These are phyloP conservation scores for Amphicarpaea edgeworthii DNA, from an alignment of 306 rosid species.

Conservation along the genomic window DNA sequence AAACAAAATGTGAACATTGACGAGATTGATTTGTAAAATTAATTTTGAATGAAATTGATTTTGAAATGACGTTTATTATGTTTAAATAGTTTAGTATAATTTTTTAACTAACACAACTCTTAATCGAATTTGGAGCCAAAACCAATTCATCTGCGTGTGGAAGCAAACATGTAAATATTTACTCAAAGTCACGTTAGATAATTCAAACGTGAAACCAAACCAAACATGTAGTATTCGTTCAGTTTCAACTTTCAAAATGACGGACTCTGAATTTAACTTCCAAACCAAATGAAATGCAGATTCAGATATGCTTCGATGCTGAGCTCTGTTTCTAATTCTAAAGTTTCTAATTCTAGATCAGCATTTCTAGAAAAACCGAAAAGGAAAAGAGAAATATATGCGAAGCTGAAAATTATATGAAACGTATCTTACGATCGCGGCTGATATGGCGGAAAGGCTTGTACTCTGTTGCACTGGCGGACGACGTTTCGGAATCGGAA, in stretches of 20 bases:
- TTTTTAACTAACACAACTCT: too few species aligned
- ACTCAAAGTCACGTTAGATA: too few species aligned
- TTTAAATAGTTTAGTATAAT: too few species aligned
- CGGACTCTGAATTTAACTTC: slow-evolving; percentile 9
- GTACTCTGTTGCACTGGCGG: slow-evolving; percentile 65
- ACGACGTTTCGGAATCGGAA: slow-evolving; percentile 79
- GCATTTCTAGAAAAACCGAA: background rate
- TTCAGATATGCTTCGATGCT: slow-evolving; percentile 1
- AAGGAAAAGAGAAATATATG: background rate
- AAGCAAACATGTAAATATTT: too few species aligned
- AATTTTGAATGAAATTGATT: too few species aligned
- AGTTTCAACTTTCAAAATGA: background rate
- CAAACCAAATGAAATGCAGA: slow-evolving; percentile 22
- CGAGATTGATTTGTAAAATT: too few species aligned
- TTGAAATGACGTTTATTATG: too few species aligned
- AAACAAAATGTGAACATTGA: background rate
- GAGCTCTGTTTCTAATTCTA: slow-evolving; percentile 32
- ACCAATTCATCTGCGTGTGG: too few species aligned
- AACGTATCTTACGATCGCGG: slow-evolving; percentile 75
- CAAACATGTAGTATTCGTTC: too few species aligned
- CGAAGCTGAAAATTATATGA: background rate
- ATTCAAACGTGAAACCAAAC: too few species aligned
- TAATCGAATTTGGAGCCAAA: too few species aligned
- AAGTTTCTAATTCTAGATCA: background rate
- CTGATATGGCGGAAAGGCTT: slow-evolving; percentile 74